Conservation (phyloP, 768 basidiomycete species). For the Dioszegia aurantiaca region DNA sequence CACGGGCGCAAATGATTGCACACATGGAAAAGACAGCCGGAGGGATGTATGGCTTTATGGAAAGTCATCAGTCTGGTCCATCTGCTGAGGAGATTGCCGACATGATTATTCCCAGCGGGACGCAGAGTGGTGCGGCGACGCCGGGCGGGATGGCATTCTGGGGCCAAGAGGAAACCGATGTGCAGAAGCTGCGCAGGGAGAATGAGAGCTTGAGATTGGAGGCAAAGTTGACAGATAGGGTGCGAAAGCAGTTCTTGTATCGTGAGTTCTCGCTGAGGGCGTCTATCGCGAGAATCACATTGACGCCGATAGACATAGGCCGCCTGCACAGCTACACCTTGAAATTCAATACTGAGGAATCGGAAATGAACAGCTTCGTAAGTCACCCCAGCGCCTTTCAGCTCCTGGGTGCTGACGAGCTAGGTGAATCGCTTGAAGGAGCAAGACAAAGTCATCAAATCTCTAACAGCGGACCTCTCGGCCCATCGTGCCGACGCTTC, state of each 20-base stretch:
- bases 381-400: slow-evolving; percentile 2
- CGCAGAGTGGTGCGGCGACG: slow-evolving; percentile 6
- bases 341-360: slow-evolving; percentile 44
- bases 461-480: slow-evolving; percentile 58
- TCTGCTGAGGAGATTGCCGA: slow-evolving; percentile 12
- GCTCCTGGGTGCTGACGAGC: slow-evolving; percentile 12
- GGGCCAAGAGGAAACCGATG: slow-evolving; percentile 2
- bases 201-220: slow-evolving; percentile 36
- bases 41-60: slow-evolving; percentile 25
- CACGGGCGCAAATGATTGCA: slow-evolving; percentile 34
- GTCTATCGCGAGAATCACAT: too few relatives aligned
- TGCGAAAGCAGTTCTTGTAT: slow-evolving; percentile 39
- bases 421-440: slow-evolving; percentile 47
- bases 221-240: slow-evolving; percentile 28
- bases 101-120: slow-evolving; percentile 3
- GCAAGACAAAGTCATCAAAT: slow-evolving; percentile 34
- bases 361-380: slow-evolving; percentile 46
- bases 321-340: slow-evolving; percentile 36
- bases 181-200: slow-evolving; percentile 24
- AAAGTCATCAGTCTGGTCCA: neutral
- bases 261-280: too few relatives aligned
- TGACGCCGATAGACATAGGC: slow-evolving; percentile 46
- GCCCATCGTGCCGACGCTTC: slow-evolving; percentile 72
- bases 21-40: slow-evolving; percentile 27
- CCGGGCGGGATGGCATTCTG: neutral